These are phyloP conservation scores for Phytopythium cucurbitacearum DNA, from an alignment of 352 stramenopile species.

Conservation along the genomic window DNA sequence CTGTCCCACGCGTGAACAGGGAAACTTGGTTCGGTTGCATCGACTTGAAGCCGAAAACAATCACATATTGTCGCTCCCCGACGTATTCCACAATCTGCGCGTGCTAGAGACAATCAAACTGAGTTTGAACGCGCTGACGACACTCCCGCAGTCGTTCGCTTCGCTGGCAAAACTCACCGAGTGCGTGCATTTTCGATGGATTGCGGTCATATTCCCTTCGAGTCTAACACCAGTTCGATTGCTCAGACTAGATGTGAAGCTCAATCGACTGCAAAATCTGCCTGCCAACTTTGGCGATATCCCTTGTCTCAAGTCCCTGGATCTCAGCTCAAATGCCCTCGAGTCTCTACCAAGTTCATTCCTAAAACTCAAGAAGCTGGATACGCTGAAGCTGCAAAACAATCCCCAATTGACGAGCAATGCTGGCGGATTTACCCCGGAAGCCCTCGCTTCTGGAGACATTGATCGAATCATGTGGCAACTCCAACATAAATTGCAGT, in stretches of 20 bases:
- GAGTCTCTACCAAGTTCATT: conserved; percentile 44
- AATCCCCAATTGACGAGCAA: conserved; percentile 33
- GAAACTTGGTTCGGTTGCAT: conserved; percentile 49
- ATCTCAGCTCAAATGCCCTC: conserved; percentile 60
- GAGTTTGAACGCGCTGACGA: conserved; percentile 52
- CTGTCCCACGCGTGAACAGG: conserved; percentile 17
- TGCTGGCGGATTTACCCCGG: conserved; percentile 23
- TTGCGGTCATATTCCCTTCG: neutral
- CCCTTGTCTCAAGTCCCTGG: conserved; percentile 28
- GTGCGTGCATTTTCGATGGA: conserved; percentile 16
- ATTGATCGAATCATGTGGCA: conserved; percentile 49
- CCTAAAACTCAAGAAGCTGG: conserved; percentile 39
- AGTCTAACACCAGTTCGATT: neutral
- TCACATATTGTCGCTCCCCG: conserved; percentile 46
- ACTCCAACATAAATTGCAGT: conserved; percentile 44
- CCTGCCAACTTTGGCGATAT: conserved; percentile 45
- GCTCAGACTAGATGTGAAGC: conserved; percentile 60
- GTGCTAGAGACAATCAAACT: conserved; percentile 41
- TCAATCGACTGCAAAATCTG: conserved; percentile 56
- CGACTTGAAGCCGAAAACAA: conserved; percentile 70
- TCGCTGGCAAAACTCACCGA: conserved; percentile 46
- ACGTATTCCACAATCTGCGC: conserved; percentile 44
- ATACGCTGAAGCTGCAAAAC: conserved; percentile 40
- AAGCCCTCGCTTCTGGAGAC: conserved; percentile 39
- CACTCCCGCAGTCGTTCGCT: conserved; percentile 48